Base-by-base conservation (phyloP, 2,329 filamentous ascomycete species). In the Aspergillus spinulosporus region DNA sequence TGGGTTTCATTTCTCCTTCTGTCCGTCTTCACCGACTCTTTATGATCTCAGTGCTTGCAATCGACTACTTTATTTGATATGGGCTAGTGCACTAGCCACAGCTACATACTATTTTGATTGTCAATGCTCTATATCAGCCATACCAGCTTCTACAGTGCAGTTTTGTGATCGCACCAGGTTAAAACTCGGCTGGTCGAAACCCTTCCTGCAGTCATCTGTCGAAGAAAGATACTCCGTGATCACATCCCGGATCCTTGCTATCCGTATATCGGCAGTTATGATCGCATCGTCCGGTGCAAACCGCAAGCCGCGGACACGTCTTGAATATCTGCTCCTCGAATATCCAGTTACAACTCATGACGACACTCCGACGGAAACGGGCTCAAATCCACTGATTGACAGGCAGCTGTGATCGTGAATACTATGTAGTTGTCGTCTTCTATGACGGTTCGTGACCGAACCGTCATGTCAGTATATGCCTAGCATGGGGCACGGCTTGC, bases 391-490 rank as follows among this genome's bases (percentile, higher is more conserved):
- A 12, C 43, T n/a, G 44, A 12, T 47, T 39, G 15, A 45, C 21
- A 34, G 44, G 39, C 49, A 49, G 31, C 46, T 42, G 32, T 57
- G 55, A 52, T 57, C 7, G 36, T 28, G 31, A 45, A 43, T 57
- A 57, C 55, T 36, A 49, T 53, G 55, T 57, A 57, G 32, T 53
- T 57, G 5, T 57, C 21, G 21, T 21, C 49, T 57, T 48, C 40
- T 49, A 21, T 21, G 21, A 21, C 21, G 21, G 21, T 21, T 21
- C 21, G 26, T 9, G 11, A 26, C 26, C 28, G 14, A 21, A 5
- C 32, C 31, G 14, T n/a, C 21, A 12, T 15, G 28, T 34, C 28
- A 15, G 26, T 9, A 44, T 45, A 37, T n/a, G 31, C 11, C 44
- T 14, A 34, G 29, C 31, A 11, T 12, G 44, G 7, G n/a, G 44